Conservation (phyloP, 148 eudicot species). For the Vaccinium corymbosum region DNA sequence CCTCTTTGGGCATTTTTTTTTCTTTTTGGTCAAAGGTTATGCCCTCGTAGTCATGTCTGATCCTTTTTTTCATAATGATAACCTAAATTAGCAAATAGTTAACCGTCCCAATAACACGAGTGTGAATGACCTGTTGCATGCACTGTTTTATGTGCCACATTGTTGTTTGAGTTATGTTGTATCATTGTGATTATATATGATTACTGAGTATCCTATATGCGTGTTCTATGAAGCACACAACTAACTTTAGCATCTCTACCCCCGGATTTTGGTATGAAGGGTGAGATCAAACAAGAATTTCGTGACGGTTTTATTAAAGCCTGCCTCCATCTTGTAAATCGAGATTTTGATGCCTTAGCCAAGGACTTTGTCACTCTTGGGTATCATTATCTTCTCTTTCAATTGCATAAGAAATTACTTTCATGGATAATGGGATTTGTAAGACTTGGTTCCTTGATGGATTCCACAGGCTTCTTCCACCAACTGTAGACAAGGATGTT, state of each 20-base stretch:
- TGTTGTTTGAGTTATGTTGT: neutral
- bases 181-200: neutral
- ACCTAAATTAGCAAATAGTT: neutral
- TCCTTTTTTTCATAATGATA: neutral
- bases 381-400: constrained; percentile 36
- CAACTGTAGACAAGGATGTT: constrained; percentile 78
- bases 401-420: neutral
- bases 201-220: neutral
- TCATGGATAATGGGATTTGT: neutral
- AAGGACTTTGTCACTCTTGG: constrained; percentile 92
- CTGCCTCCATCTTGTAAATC: constrained; percentile 95
- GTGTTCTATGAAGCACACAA: neutral
- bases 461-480: constrained; percentile 79
- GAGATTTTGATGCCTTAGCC: constrained; percentile 86
- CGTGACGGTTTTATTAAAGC: constrained; percentile 98
- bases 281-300: constrained; percentile 81
- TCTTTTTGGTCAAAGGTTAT: neutral
- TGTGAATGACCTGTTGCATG: neutral
- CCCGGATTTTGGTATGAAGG: constrained; percentile 99
- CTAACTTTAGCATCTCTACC: constrained; percentile 9
- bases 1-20: neutral
- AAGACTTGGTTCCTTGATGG: constrained; percentile 16
- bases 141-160: neutral
- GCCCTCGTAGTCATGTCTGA: neutral
- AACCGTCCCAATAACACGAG: neutral